Conservation (phyloP, 2,329 filamentous ascomycete species). For the Calonectria hongkongensis region DNA sequence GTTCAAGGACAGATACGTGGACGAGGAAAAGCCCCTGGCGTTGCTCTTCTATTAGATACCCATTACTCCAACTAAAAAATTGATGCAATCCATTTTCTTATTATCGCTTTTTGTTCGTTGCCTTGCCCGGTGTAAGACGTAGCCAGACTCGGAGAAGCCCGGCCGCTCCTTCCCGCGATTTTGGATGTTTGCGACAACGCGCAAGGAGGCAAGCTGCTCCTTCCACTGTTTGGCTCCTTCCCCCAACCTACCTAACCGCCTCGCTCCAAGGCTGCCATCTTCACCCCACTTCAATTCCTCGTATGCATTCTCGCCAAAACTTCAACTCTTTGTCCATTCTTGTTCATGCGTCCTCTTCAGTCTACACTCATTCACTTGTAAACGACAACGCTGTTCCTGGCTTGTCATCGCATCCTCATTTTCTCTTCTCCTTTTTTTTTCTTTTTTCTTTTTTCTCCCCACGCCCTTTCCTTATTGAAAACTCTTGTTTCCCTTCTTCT, state of each 20-base stretch:
- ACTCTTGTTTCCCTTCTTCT: slow-evolving; percentile 39
- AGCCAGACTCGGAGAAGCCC: too few relatives aligned
- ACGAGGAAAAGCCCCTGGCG: slow-evolving; percentile 74
- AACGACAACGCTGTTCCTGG: neutral
- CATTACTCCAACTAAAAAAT: slow-evolving; percentile 23
- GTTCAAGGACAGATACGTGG: slow-evolving; percentile 81
- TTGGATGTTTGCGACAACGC: neutral
- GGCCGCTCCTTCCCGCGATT: neutral
- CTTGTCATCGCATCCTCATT: slow-evolving; percentile 17
- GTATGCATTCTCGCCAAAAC: neutral
- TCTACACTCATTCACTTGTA: neutral
- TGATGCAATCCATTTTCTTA: slow-evolving; percentile 11
- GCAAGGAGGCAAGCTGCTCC: neutral
- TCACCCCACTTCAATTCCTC: neutral
- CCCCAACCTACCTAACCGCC: neutral
- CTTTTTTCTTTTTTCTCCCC: slow-evolving; percentile 34
- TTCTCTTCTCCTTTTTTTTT: slow-evolving; percentile 40
- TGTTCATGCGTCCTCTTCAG: slow-evolving; percentile 11
- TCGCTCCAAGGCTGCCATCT: neutral
- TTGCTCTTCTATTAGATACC: slow-evolving; percentile 78
- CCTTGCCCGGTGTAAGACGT: neutral
- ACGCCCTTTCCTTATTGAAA: neutral
- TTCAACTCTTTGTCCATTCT: neutral
- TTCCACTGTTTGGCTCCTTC: neutral
- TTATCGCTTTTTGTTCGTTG: neutral